Evolutionary conservation across 2,329 filamentous ascomycete genomes (phyloP).

Genomic region (Ophiostoma perfectum): DNA sequence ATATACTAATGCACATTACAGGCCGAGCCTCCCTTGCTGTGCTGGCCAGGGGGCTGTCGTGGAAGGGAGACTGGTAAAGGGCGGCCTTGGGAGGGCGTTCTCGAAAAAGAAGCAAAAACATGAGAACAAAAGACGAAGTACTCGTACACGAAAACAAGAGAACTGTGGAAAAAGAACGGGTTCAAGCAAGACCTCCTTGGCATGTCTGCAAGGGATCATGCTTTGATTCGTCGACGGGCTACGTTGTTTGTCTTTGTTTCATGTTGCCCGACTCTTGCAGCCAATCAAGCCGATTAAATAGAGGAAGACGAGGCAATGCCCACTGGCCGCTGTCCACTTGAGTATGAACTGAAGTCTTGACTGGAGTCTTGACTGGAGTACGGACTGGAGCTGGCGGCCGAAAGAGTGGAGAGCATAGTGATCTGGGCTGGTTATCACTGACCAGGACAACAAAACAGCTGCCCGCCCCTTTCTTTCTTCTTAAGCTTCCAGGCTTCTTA

Average conservation of each 20-base stretch:
- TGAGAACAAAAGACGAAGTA: neutral
- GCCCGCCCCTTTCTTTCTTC: neutral
- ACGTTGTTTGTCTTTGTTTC: slow-evolving; percentile 22
- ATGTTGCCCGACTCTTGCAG: slow-evolving; percentile 10
- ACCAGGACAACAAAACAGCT: neutral
- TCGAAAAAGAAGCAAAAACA: neutral
- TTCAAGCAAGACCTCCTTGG: neutral
- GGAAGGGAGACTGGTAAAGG: neutral
- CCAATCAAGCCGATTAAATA: slow-evolving; percentile 16
- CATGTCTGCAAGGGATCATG: slow-evolving; percentile 19
- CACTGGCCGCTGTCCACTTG: neutral
- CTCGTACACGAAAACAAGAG: neutral
- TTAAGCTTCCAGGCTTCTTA: neutral
- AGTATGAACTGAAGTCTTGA: neutral
- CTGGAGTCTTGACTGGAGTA: neutral
- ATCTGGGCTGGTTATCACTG: neutral
- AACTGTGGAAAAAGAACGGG: neutral
- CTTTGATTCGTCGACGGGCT: slow-evolving; percentile 18
- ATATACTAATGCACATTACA: neutral
- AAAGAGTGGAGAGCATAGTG: neutral
- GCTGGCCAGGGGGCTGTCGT: neutral
- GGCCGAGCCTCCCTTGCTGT: neutral
- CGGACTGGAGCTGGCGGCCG: neutral
- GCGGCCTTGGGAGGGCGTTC: too few relatives aligned
- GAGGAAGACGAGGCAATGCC: neutral